Evolutionary conservation across 352 stramenopile species (phyloP).

Genomic region (Phytophthora meadii): DNA sequence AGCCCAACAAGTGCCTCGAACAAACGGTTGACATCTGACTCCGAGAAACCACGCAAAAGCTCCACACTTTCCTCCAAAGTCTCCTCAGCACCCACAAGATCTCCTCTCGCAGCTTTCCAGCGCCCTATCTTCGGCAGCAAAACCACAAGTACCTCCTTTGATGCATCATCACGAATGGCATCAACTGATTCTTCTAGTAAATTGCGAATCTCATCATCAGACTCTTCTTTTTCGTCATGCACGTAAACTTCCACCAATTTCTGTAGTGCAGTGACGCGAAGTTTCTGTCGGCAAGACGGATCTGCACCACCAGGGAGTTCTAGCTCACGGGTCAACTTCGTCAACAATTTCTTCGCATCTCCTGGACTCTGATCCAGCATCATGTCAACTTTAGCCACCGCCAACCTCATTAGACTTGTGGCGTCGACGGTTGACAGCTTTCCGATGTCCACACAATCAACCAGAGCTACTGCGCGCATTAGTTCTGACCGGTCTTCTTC

Average conservation of each 20-base stretch:
- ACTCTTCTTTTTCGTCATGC: conserved; percentile 24
- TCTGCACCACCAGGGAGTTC: conserved; percentile 27
- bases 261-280: conserved; percentile 25
- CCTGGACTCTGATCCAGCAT: conserved; percentile 12
- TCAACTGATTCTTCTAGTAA: conserved; percentile 39
- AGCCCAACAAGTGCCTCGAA: conserved; percentile 59
- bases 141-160: conserved; percentile 15
- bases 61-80: conserved; percentile 43
- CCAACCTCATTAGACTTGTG: conserved; percentile 42
- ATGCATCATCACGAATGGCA: conserved; percentile 23
- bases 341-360: conserved; percentile 37
- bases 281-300: conserved; percentile 28
- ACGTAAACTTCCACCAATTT: conserved; percentile 40
- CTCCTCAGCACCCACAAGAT: conserved; percentile 37
- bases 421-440: conserved; percentile 41
- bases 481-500: conserved; percentile 16
- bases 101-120: conserved; percentile 33
- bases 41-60: conserved; percentile 20
- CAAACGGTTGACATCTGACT: conserved; percentile 35
- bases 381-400: conserved; percentile 53
- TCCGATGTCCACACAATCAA: conserved; percentile 45
- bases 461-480: conserved; percentile 47
- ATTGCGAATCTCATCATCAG: conserved; percentile 35
- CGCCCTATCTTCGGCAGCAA: conserved; percentile 45
- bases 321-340: conserved; percentile 38